Conservation (phyloP, 148 eudicot genomes). For the Limonium bicolor region DNA sequence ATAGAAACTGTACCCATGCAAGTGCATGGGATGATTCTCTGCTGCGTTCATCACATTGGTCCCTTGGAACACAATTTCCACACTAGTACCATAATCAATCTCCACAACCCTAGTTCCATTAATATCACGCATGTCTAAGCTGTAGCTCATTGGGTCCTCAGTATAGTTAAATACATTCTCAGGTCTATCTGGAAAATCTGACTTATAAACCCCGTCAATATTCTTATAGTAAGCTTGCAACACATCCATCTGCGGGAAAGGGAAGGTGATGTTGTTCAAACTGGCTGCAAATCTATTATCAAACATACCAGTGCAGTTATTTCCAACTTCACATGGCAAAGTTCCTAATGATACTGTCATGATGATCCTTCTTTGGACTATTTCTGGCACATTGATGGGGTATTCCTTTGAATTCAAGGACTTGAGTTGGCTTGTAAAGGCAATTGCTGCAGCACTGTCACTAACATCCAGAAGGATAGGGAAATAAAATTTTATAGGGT, state of each 20-base stretch:
- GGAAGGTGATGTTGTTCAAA: conserved; percentile 49
- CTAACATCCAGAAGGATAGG: conserved; percentile 13
- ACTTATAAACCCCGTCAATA: conserved; percentile 32
- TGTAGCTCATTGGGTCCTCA: too few relatives aligned
- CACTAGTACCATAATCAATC: conserved; percentile 34
- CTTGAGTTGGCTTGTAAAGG: too few relatives aligned
- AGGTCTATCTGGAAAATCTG: conserved; percentile 68
- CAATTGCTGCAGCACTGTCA: too few relatives aligned
- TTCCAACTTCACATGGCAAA: too few relatives aligned
- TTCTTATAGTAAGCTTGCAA: conserved; percentile 46
- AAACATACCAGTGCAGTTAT: conserved; percentile 29
- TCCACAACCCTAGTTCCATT: conserved; percentile 35
- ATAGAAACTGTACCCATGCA: conserved; percentile 57
- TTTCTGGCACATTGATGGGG: too few relatives aligned
- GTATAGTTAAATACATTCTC: too few relatives aligned
- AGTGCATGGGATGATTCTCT: conserved; percentile 61
- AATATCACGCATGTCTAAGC: too few relatives aligned
- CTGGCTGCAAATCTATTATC: conserved; percentile 55
- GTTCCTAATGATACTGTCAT: too few relatives aligned
- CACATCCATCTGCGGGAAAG: conserved; percentile 32
- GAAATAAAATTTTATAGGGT: conserved; percentile 1
- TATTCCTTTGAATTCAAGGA: too few relatives aligned
- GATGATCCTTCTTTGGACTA: too few relatives aligned
- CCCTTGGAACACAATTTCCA: conserved; percentile 48
- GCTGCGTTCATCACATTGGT: conserved; percentile 49